These are phyloP conservation scores for Coemansia aciculifera DNA, from an alignment of 192 early-diverging fungal genomes.

Conservation along the genomic window DNA sequence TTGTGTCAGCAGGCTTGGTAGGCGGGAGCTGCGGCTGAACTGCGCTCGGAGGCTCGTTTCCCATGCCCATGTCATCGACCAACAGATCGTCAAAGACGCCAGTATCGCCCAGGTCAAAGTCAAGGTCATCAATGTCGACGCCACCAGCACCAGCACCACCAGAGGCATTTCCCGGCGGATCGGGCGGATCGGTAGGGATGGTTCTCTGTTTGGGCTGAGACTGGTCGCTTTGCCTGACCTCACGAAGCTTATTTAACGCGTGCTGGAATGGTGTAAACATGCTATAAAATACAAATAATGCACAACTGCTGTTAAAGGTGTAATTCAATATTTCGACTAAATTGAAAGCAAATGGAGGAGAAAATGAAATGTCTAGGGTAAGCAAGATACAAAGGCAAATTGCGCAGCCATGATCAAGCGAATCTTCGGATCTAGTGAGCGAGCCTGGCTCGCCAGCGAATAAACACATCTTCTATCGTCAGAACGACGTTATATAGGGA, in stretches of 20 bases:
- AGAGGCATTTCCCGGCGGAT: not conserved
- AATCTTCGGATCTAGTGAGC: not conserved
- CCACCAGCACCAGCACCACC: not conserved
- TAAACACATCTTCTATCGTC: slow-evolving; percentile 23
- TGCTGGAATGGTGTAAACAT: slow-evolving; percentile 41
- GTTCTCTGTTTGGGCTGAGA: slow-evolving; percentile 28
- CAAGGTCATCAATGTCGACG: slow-evolving; percentile 14
- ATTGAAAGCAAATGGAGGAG: not conserved
- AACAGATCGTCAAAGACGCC: slow-evolving; percentile 30
- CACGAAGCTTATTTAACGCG: slow-evolving; percentile 40
- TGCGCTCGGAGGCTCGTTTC: not conserved
- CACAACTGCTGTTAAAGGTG: not conserved
- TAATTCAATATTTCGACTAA: not conserved
- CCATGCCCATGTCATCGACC: not conserved
- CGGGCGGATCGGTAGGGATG: not conserved
- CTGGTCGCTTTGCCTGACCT: slow-evolving; percentile 20
- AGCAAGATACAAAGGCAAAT: not conserved
- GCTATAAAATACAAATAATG: not conserved
- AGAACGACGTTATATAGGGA: slow-evolving; percentile 19
- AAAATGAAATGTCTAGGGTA: not conserved
- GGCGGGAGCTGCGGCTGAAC: not conserved
- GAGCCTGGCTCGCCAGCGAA: slow-evolving; percentile 18
- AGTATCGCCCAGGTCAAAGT: slow-evolving; percentile 26
- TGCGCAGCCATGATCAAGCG: not conserved
- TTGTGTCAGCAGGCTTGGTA: not conserved